A percentile compares a stretch with the other conserved stretches of the same genome.
phyloP scores from a whole-genome alignment of 352 stramenopile genomes.

The Phytopythium kandeliae region DNA sequence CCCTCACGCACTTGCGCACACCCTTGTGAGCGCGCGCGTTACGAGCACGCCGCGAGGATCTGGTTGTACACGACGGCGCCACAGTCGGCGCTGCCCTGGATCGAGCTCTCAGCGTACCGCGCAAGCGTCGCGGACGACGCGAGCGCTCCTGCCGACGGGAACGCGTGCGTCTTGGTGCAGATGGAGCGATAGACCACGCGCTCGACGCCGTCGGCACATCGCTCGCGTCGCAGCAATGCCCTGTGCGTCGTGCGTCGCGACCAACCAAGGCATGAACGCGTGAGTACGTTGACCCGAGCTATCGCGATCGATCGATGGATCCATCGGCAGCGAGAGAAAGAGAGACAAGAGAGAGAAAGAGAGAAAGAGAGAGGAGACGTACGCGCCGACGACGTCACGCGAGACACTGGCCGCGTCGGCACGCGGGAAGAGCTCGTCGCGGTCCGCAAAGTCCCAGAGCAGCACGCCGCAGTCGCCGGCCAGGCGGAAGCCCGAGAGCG shows the following conservation, averaged over 20 bases:
- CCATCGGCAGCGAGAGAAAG: too few relatives aligned
- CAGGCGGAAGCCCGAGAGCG: conserved; percentile 21
- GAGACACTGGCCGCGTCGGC: conserved; percentile 8
- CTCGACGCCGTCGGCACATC: conserved; percentile 40
- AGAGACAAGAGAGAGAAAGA: too few relatives aligned
- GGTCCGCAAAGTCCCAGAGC: conserved; percentile 29
- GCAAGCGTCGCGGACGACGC: conserved; percentile 10
- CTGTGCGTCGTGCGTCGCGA: too few relatives aligned
- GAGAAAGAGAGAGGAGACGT: too few relatives aligned
- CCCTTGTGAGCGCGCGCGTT: too few relatives aligned
- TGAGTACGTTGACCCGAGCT: conserved; percentile 24
- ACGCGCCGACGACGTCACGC: conserved; percentile 25
- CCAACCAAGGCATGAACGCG: conserved; percentile 20
- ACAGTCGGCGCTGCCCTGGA: conserved; percentile 23
- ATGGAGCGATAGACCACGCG: conserved; percentile 50
- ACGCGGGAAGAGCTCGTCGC: conserved; percentile 19
- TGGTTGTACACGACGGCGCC: conserved; percentile 36
- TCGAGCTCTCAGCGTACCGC: conserved; percentile 21
- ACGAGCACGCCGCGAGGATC: conserved; percentile 33
- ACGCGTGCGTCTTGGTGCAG: conserved; percentile 42
- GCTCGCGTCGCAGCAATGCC: conserved; percentile 29
- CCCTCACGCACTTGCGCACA: not conserved
- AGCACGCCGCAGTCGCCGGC: conserved; percentile 18
- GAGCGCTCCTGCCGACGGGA: too few relatives aligned
- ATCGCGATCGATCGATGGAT: too few relatives aligned